These are phyloP conservation scores for Colletotrichum sp. DNA, from an alignment of 2,329 filamentous ascomycete genomes.

Conservation along the genomic window DNA sequence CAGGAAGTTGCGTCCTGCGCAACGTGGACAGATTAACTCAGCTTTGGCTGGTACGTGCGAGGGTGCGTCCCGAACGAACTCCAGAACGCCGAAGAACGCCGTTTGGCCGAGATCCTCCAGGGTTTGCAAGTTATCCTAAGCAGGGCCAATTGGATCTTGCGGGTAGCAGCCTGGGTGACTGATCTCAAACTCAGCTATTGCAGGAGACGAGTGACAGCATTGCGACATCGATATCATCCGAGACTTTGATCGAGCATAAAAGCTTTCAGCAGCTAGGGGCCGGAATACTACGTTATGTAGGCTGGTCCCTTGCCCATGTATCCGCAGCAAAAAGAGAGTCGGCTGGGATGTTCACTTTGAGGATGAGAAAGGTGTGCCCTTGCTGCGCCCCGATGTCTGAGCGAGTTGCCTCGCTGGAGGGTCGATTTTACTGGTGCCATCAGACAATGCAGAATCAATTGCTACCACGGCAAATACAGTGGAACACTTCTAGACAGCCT, in stretches of 20 bases:
- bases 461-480: background rate
- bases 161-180: background rate
- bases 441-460: background rate
- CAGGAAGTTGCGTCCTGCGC: background rate
- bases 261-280: background rate
- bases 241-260: background rate
- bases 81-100: background rate
- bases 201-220: background rate
- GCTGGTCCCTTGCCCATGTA: background rate
- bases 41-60: background rate
- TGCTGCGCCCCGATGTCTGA: background rate
- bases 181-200: background rate
- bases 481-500: background rate
- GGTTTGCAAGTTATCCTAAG: background rate
- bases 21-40: background rate
- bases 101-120: background rate
- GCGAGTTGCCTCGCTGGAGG: background rate
- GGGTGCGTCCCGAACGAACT: background rate
- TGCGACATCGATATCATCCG: background rate
- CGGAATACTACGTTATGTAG: background rate
- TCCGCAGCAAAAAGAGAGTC: background rate
- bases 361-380: background rate
- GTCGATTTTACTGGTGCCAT: background rate
- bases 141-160: background rate
- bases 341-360: background rate